Percentiles rank a stretch among this genome's conserved stretches.
Evolutionary conservation across 768 basidiomycete species (phyloP).

Genomic region (Mycena indigotica): DNA sequence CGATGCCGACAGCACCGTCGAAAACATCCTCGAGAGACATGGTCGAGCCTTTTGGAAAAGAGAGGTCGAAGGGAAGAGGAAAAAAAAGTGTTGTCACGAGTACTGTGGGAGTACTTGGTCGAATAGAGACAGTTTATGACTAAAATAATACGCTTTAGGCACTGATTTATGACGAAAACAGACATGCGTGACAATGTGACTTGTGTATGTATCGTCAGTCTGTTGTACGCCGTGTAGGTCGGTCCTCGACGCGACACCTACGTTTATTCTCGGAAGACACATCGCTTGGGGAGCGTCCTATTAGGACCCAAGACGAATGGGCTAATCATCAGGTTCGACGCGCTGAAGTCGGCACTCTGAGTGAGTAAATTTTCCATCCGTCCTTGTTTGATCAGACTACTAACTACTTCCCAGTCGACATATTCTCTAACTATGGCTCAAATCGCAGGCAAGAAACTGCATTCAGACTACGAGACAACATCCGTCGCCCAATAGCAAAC

Average conservation of each 20-base stretch:
- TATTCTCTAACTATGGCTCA: slow-evolving; percentile 75
- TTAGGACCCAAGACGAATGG: slow-evolving; percentile 58
- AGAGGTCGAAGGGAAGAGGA: not conserved
- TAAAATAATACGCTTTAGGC: too few relatives aligned
- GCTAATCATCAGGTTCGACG: slow-evolving; percentile 59
- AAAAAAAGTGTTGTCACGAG: not conserved
- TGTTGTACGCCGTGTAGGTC: not conserved
- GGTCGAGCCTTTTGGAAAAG: slow-evolving; percentile 67
- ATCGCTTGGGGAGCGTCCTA: slow-evolving; percentile 39
- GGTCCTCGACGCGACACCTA: not conserved
- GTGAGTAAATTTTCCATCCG: slow-evolving; percentile 39
- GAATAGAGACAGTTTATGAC: too few relatives aligned
- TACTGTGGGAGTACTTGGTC: not conserved
- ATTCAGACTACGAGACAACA: slow-evolving; percentile 71
- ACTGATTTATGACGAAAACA: too few relatives aligned
- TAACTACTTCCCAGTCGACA: slow-evolving; percentile 48
- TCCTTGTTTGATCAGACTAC: slow-evolving; percentile 13
- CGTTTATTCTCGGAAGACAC: slow-evolving; percentile 22
- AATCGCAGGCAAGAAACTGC: slow-evolving; percentile 66
- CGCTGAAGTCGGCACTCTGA: slow-evolving; percentile 54
- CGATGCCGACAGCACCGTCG: slow-evolving; percentile 96
- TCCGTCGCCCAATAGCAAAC: slow-evolving; percentile 67
- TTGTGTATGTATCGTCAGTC: too few relatives aligned
- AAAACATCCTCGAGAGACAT: too few relatives aligned
- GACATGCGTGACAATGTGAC: too few relatives aligned